Percentiles rank a stretch among this genome's conserved stretches.
phyloP scores from a whole-genome alignment of 2,329 filamentous ascomycete genomes.

The Grosmannia clavigera region DNA sequence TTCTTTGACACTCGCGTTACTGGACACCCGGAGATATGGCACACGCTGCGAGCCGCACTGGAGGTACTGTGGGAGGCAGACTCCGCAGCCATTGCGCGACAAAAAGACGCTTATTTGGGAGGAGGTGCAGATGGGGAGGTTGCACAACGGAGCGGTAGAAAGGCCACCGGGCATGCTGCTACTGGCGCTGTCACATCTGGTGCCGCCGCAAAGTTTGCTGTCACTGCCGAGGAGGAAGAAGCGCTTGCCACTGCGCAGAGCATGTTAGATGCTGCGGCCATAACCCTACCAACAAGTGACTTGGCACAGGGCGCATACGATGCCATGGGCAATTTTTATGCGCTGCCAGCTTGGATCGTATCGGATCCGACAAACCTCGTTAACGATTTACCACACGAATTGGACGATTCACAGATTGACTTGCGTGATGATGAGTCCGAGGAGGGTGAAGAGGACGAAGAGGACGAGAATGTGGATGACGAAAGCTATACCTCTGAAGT shows the following conservation, averaged over 20 bases:
- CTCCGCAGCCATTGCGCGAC: background rate
- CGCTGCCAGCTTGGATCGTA: conserved; percentile 55
- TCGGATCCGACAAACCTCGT: conserved; percentile 50
- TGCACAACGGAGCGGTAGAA: background rate
- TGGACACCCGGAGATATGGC: conserved; percentile 69
- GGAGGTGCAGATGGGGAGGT: background rate
- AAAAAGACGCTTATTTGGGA: background rate
- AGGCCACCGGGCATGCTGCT: background rate
- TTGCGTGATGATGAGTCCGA: conserved; percentile 13
- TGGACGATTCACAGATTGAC: conserved; percentile 16
- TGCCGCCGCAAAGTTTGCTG: conserved; percentile 21
- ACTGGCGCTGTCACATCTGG: conserved; percentile 5
- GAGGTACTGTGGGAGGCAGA: conserved; percentile 50
- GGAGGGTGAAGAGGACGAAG: background rate
- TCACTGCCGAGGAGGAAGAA: conserved; percentile 20
- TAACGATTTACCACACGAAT: conserved; percentile 12
- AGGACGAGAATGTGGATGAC: conserved; percentile 5
- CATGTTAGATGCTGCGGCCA: conserved; percentile 65
- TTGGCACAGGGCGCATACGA: conserved; percentile 63
- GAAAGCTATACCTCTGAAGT: background rate
- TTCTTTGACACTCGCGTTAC: conserved; percentile 88
- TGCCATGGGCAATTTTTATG: conserved; percentile 55
- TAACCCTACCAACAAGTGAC: conserved; percentile 63
- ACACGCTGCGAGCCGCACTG: conserved; percentile 55
- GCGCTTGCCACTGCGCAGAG: conserved; percentile 60